Evolutionary conservation across 1,139 yeast species (phyloP).

Genomic region (Lodderomyces orthopsilosis): DNA sequence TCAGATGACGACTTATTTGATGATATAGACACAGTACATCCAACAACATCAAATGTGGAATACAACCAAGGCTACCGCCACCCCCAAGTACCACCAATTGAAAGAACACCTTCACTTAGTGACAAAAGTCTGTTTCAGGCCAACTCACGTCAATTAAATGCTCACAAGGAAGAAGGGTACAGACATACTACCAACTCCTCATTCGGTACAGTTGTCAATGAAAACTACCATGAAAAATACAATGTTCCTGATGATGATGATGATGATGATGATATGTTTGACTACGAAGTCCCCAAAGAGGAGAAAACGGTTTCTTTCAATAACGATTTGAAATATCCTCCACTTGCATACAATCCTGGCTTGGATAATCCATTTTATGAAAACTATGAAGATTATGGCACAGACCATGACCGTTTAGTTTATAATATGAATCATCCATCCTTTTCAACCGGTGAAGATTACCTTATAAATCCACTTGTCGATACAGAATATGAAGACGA

Average conservation of each 20-base stretch:
- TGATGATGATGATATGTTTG: conserved; percentile 2
- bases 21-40: conserved; percentile 9
- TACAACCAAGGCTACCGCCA: neutral
- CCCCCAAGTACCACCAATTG: neutral
- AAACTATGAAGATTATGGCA: conserved; percentile 21
- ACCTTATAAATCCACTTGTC: conserved; percentile 40
- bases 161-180: neutral
- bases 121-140: neutral
- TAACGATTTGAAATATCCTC: conserved; percentile 30
- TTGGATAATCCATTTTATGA: conserved; percentile 15
- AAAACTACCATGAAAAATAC: conserved; percentile 12
- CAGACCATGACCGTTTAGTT: conserved; percentile 15
- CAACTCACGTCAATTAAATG: neutral
- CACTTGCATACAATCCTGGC: conserved; percentile 28
- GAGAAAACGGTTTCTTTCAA: conserved; percentile 34
- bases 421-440: conserved; percentile 18
- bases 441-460: conserved; percentile 38
- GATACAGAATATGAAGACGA: conserved; percentile 34
- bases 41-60: neutral
- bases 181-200: conserved; percentile 4
- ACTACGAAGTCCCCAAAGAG: conserved; percentile 16
- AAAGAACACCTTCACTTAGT: neutral
- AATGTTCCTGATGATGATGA: conserved; percentile 21
- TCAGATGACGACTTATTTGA: conserved; percentile 13
- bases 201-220: conserved; percentile 1